Base-by-base conservation (phyloP, 495 filamentous ascomycete species). In the Lichina pygmaea region DNA sequence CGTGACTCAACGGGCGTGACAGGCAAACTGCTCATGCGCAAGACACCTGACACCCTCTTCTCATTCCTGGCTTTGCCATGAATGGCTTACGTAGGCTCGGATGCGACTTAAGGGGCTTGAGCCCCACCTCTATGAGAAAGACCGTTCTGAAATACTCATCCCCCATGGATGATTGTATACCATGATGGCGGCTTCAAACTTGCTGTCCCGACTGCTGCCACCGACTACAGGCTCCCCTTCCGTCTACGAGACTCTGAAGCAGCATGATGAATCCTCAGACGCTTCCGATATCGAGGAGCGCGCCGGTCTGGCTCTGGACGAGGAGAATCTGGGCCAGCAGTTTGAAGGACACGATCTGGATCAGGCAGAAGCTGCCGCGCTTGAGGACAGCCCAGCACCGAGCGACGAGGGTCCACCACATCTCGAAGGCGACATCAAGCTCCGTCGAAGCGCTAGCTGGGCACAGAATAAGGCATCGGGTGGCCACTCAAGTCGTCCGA, bases 281-380 rank as follows among this genome's bases (percentile, higher is more conserved):
- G 55, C 57, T 13, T 68, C 65, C 10, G 79, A 85, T 52, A 40
- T 72, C 43, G 81, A 84, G 55, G 71, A 77, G 46, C 71, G 68
- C 45, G 70, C 69, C 12, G 78, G 73, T n/a, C 60, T 81, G 53
- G 66, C 66, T 32, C 52, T 79, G 41, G 77, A 81, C 54, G 77
- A 77, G 49, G 75, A 79, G 50, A 79, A 78, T 46, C 52, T 77
- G 4, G 66, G 68, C 32, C 67, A 72, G 34, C 58, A 67, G 41
- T 85, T 79, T 52, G 73, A 73, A 44, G 74, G 81, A 42, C 67
- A 75, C 31, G 81, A 91, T 48, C 63, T 85, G 3, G 72, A 75
- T 42, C 71, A 77, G 43, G 73, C 70, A 9, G 59, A 78, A 32
- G 68, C 65, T 31, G 68, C 66, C 24, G 58, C 66, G 32, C 73